These are phyloP conservation scores for Pascua guehoae DNA, from an alignment of 1,284 basidiomycete species.

Conservation along the genomic window DNA sequence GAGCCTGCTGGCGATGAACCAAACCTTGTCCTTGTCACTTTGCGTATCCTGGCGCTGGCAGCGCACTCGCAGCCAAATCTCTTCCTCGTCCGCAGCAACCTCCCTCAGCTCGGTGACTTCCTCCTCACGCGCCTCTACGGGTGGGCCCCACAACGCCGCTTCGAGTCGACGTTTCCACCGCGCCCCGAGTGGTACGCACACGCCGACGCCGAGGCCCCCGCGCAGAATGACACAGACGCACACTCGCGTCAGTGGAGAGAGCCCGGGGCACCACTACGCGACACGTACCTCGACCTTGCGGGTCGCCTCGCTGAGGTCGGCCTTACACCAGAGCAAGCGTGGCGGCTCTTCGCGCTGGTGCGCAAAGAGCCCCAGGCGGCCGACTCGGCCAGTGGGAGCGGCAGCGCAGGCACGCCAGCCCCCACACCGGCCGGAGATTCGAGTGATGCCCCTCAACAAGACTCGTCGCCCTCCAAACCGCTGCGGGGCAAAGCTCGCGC, in stretches of 20 bases:
- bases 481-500: conserved; percentile 1
- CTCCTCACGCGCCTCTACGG: conserved; percentile 37
- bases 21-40: conserved; percentile 22
- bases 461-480: background rate
- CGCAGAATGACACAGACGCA: conserved; percentile 9
- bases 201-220: conserved; percentile 14
- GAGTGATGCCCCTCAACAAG: background rate
- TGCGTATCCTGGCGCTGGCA: conserved; percentile 25
- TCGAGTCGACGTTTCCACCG: conserved; percentile 36
- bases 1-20: background rate
- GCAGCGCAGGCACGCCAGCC: conserved; percentile 1
- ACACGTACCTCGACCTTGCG: conserved; percentile 34
- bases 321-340: conserved; percentile 29
- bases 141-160: conserved; percentile 22
- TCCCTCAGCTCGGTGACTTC: conserved; percentile 35
- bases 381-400: background rate
- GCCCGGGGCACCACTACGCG: conserved; percentile 20
- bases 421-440: background rate
- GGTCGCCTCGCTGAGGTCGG: conserved; percentile 37
- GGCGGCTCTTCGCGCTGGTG: conserved; percentile 41
- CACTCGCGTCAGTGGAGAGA: conserved; percentile 20
- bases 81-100: conserved; percentile 24
- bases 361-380: conserved; percentile 17
- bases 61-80: conserved; percentile 20
- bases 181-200: conserved; percentile 33